Base-by-base conservation (phyloP, 1,139 yeast genomes). In the Pichia sp. region DNA sequence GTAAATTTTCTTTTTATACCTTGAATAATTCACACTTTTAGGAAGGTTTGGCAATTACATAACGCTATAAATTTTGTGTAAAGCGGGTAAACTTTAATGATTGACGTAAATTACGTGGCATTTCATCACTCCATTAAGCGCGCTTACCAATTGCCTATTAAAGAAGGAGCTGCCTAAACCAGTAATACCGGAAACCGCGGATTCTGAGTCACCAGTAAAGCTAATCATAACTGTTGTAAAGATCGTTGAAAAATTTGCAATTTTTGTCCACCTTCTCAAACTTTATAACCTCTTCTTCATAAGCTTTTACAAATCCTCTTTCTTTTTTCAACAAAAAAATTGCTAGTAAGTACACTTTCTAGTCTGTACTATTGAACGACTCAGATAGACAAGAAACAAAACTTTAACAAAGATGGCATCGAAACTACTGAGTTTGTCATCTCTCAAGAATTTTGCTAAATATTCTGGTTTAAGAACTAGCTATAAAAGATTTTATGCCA, bases 181-280 rank as follows among this genome's bases (percentile, higher is more conserved):
- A 44, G 58, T 43, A 53, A 55, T 43, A 40, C 49, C 56, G 57
- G 55, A 50, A 54, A 54, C 44, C 56, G 56, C 56, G 58, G 55
- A 47, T 49, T 40, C 25, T 44, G 48, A 51, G 45, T 46, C 45
- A 46, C 48, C n/a, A n/a, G n/a, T 22, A 20, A 26, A 26, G 14
- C 30, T 14, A 26, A 14, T 14, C 18, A 26, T 4, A 26, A 14
- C 4, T 7, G 4, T 14, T 14, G 7, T 17, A 26, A 14, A 14
- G 14, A 4, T 14, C 32, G 21, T 10, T 30, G 32, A 30, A 30
- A 30, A 30, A 30, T 43, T 40, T 32, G 43, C 39, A 31, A 23
- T 12, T 23, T 23, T 24, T n/a, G 18, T 28, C 8, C 19, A n/a
- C 22, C 19, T 8, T 30, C 17, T 17, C 15, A 26, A 19, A 11